A percentile compares a stretch with the other conserved stretches of the same genome.
These are phyloP conservation scores for Botrytis hyacinthi DNA, from an alignment of 2,329 filamentous ascomycete genomes.

Conservation along the genomic window DNA sequence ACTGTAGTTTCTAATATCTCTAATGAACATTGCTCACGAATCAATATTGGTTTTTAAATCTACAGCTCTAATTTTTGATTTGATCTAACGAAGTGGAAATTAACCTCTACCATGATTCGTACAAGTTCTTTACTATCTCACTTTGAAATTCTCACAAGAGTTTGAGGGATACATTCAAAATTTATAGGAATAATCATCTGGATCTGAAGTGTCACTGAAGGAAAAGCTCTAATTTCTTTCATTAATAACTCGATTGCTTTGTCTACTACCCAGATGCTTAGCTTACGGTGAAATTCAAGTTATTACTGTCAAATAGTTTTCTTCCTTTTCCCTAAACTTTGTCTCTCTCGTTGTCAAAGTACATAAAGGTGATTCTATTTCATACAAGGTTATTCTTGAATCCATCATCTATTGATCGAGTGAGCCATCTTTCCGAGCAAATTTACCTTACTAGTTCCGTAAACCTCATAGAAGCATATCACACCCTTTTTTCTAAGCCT, in stretches of 20 bases:
- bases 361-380: too few species aligned
- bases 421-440: background rate
- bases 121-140: too few species aligned
- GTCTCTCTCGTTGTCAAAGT: rapidly evolving
- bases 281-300: background rate
- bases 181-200: too few species aligned
- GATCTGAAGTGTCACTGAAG: rapidly evolving
- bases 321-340: background rate
- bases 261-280: background rate
- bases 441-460: background rate
- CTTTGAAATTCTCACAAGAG: too few species aligned
- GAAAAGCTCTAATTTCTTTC: background rate
- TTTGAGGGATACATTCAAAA: too few species aligned
- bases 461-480: background rate
- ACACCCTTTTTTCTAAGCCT: too few species aligned
- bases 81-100: too few species aligned
- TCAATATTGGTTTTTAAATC: too few species aligned
- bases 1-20: too few species aligned
- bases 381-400: background rate
- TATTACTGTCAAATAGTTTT: background rate
- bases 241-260: background rate
- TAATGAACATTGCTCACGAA: too few species aligned
- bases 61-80: too few species aligned
- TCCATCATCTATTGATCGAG: background rate
- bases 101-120: too few species aligned